phyloP scores from a whole-genome alignment of 2,329 filamentous ascomycete species.

The Pestalotiopsis sp. region DNA sequence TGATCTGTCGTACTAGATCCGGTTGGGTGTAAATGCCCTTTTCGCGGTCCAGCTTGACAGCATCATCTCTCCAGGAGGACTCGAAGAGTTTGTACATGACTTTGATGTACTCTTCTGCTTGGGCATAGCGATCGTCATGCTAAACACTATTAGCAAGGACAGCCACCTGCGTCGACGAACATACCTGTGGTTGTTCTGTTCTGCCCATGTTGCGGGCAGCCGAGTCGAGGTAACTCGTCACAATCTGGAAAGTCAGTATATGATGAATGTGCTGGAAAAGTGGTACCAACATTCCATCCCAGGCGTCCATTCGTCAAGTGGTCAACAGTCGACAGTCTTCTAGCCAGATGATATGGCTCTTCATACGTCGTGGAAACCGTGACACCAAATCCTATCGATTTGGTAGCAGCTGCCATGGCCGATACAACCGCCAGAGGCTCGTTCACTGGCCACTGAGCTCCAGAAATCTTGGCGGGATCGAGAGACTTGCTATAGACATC shows the following conservation, averaged over 20 bases:
- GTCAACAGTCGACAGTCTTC: conserved; percentile 67
- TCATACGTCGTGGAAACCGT: conserved; percentile 73
- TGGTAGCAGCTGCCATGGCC: conserved; percentile 70
- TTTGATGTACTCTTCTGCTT: conserved; percentile 65
- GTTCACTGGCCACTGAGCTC: conserved; percentile 72
- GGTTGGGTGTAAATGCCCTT: conserved; percentile 57
- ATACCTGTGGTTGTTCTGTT: conserved; percentile 50
- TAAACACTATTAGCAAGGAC: conserved; percentile 14
- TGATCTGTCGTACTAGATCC: conserved; percentile 61
- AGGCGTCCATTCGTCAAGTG: conserved; percentile 66
- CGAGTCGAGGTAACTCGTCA: conserved; percentile 71
- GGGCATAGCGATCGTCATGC: conserved; percentile 68
- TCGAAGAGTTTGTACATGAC: conserved; percentile 70
- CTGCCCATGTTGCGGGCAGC: conserved; percentile 67
- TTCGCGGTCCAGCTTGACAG: conserved; percentile 60
- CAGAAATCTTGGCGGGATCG: conserved; percentile 61
- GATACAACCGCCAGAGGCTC: conserved; percentile 66
- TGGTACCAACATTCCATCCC: conserved; percentile 53
- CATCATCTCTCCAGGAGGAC: conserved; percentile 68
- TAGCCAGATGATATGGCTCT: conserved; percentile 68
- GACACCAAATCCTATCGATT: conserved; percentile 69
- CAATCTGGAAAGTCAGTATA: conserved; percentile 47
- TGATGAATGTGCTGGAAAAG: neutral
- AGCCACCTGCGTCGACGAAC: neutral
- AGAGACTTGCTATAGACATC: conserved; percentile 68